Conservation (phyloP, 2,329 filamentous ascomycete species). For the Emmonsiellopsis sp. region DNA sequence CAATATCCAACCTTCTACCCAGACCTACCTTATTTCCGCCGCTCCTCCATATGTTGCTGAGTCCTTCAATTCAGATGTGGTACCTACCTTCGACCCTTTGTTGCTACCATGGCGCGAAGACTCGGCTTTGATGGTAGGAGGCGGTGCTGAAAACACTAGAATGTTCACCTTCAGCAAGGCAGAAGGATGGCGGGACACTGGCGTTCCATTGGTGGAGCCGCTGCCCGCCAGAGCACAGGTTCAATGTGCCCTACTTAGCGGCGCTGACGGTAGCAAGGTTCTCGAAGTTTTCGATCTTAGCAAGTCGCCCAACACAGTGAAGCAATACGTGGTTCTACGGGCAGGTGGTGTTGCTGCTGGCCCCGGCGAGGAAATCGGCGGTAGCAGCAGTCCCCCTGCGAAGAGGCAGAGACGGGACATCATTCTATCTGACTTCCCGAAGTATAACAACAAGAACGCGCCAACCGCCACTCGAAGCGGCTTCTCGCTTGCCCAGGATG, state of each 20-base stretch:
- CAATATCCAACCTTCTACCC: constrained; percentile 49
- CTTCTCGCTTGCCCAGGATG: constrained; percentile 62
- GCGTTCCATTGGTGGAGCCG: constrained; percentile 53
- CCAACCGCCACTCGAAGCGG: constrained; percentile 56
- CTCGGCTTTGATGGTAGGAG: constrained; percentile 67
- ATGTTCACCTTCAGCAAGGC: constrained; percentile 63
- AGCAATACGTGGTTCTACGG: constrained; percentile 58
- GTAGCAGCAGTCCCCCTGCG: constrained; percentile 10
- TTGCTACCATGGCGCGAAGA: constrained; percentile 65
- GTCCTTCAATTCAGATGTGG: constrained; percentile 49
- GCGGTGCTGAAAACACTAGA: constrained; percentile 54
- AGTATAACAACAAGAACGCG: constrained; percentile 67
- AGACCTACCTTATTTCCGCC: constrained; percentile 67
- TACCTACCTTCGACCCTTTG: constrained; percentile 59
- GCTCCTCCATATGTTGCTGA: constrained; percentile 55
- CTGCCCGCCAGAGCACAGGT: constrained; percentile 52
- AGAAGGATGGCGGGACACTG: constrained; percentile 59
- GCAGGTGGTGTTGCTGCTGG: constrained; percentile 45
- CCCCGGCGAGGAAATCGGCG: constrained; percentile 43
- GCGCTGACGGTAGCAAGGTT: constrained; percentile 67
- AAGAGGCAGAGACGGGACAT: constrained; percentile 43
- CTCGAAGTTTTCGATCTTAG: constrained; percentile 71
- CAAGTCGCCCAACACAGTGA: constrained; percentile 64
- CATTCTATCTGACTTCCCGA: constrained; percentile 59
- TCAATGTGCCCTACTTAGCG: constrained; percentile 58